Evolutionary conservation across 208 protist species (phyloP), one percentile per base, ranked within the genome.

Genomic region (Leishmania arabica): DNA sequence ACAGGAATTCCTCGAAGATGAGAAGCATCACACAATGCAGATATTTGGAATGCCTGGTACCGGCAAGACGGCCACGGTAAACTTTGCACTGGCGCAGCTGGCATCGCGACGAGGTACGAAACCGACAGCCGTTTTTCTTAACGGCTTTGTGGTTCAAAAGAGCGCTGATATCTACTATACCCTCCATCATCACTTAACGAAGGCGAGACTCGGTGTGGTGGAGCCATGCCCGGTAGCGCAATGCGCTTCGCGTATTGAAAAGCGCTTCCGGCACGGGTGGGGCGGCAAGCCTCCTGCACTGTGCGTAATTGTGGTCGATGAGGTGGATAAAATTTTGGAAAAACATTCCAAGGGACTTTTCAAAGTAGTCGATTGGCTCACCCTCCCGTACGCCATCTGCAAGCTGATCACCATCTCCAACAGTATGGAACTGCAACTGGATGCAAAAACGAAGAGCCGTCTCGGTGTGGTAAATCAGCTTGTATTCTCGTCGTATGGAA

Each of bases 1-100:
- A 34, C 54, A 88, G 40, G 85, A 89, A 53, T 97, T 97, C 82
- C 77, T 97, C 1, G 84, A 84, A 53, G 91, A 93, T 51, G 79
- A 73, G 49, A 90, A 91, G 49, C 86, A 95, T 70, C 88, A 92
- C 86, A 95, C 94, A 0, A 93, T 97, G 87, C 95, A 97, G 66
- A 86, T 97, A 70, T 98, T 95, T 77, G 95, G 95, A 17, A 98
- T 98, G 95, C 95, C 95, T 34, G 95, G 95, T 37, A 98, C 95
- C 8, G 95, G 95, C 34, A 98, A 98, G 79, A 97, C 95, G 11
- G 93, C 93, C 0, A 95, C 93, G 13, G 90, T 98, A 0, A 91
- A 96, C 68, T 88, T 92, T 64, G 95, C 92, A 0, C 78, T 98
- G 60, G 49, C 93, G 17, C 84, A 88, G 56, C 53, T 96, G 72